Base-by-base conservation (phyloP, 2,329 filamentous ascomycete species). In the Paramyrothecium sp. region DNA sequence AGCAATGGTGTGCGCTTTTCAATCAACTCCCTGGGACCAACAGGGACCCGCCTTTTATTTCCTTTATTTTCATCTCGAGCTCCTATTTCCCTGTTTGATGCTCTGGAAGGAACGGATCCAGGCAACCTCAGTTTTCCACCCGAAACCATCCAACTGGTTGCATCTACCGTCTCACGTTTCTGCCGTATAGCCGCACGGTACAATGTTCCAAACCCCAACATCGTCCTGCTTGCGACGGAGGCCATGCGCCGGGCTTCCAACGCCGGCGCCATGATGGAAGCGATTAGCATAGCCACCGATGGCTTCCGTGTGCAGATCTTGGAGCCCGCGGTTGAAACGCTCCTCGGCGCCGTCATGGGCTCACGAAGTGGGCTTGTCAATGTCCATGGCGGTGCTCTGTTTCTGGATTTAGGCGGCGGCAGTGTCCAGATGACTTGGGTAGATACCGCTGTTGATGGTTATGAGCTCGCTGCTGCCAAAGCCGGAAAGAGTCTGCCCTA, bases 1-100 rank as follows among this genome's bases (percentile, higher is more conserved):
- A 91, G 92, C 78, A 97, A 97, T 78, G 93, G 92, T 66, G 94
- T 97, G 66, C 91, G 93, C 56, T 96, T 96, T 79, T 94, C 91
- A 49, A 91, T 97, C 67, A 91, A 92, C 10, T 87, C 92, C 63
- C 81, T 96, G n/a, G 83, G 87, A 3, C 87, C 89, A 21, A 84
- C 86, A 3, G 84, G 79, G 44, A 81, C 89, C 22, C 89, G 92
- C 22, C 85, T 92, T 22, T 81, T 97, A 47, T 87, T 83, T 19
- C 93, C 89, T 23, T 67, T 97, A 56, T 96, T 91, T 73, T 86
- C 89, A 65, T 86, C 92, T 65, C 88, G 93, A 7, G 89, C 87
- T 11, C 84, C 82, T 21, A 95, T 97, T 57, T 97, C 92, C 2
- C 82, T 97, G 12, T 96, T 95, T 74, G 92, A 97, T 68, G 91